These are phyloP conservation scores for Ceratobasidium sp. DNA, from an alignment of 1,284 basidiomycete species.

Conservation along the genomic window DNA sequence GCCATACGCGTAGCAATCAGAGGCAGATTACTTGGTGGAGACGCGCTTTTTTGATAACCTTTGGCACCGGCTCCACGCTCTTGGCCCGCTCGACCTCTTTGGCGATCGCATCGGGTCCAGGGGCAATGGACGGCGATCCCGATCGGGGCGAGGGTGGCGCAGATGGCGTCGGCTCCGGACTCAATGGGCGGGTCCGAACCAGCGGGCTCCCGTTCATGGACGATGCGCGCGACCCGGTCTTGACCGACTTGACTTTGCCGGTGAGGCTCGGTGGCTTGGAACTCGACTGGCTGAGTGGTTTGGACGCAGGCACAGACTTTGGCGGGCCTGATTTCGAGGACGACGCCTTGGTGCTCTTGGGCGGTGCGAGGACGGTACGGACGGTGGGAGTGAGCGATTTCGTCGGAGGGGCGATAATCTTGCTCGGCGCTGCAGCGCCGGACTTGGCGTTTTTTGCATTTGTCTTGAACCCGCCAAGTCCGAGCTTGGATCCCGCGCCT, in stretches of 20 bases:
- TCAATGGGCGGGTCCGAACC: constrained; percentile 30
- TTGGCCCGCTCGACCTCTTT: background rate
- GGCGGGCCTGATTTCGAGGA: background rate
- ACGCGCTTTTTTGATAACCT: constrained; percentile 13
- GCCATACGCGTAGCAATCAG: constrained; percentile 19
- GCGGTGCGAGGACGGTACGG: constrained; percentile 18
- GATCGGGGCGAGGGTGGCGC: constrained; percentile 35
- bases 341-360: constrained; percentile 27
- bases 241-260: constrained; percentile 8
- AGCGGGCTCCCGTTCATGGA: constrained; percentile 37
- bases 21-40: constrained; percentile 11
- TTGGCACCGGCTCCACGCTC: background rate
- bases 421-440: constrained; percentile 4
- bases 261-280: background rate
- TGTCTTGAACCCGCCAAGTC: constrained; percentile 27
- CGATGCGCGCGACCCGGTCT: constrained; percentile 21
- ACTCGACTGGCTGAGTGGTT: constrained; percentile 16
- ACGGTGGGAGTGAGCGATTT: constrained; percentile 37
- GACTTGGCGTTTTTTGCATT: constrained; percentile 7
- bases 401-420: background rate
- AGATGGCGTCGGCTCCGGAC: constrained; percentile 32
- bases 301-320: background rate
- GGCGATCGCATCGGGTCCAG: background rate
- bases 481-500: background rate
- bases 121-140: constrained; percentile 7